These are phyloP conservation scores for Cyclostephanos tholiformis DNA, from an alignment of 108 stramenopile species.

Conservation along the genomic window DNA sequence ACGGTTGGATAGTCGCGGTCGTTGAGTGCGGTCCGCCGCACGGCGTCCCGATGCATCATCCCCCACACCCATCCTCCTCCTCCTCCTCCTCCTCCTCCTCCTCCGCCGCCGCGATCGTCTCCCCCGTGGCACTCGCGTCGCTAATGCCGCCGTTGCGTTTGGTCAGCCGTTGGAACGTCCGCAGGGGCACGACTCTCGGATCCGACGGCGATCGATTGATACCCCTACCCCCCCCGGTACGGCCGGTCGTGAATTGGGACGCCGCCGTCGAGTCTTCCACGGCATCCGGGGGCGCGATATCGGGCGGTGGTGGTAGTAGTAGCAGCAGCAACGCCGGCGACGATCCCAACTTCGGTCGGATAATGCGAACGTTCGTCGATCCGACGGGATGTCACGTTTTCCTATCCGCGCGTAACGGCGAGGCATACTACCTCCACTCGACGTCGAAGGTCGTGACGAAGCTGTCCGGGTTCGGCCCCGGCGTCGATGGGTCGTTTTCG, in stretches of 20 bases:
- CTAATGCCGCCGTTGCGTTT: slow-evolving; percentile 49
- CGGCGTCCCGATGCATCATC: slow-evolving; percentile 11
- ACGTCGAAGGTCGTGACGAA: slow-evolving; percentile 53
- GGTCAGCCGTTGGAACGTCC: slow-evolving; percentile 57
- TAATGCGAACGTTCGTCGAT: slow-evolving; percentile 78
- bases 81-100: slow-evolving; percentile 16
- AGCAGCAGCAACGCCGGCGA: slow-evolving; percentile 21
- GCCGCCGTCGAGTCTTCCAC: slow-evolving; percentile 43
- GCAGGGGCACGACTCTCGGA: slow-evolving; percentile 50
- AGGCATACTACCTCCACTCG: slow-evolving; percentile 82
- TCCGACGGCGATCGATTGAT: slow-evolving; percentile 67
- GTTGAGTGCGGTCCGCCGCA: slow-evolving; percentile 62
- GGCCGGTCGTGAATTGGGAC: slow-evolving; percentile 48
- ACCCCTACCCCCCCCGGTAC: slow-evolving; percentile 41
- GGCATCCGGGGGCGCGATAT: slow-evolving; percentile 48
- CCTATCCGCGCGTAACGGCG: slow-evolving; percentile 75
- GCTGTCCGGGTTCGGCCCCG: slow-evolving; percentile 75
- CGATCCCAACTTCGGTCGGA: slow-evolving; percentile 57
- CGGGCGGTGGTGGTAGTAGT: no score
- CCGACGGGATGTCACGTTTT: slow-evolving; percentile 85
- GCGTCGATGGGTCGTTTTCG: slow-evolving; percentile 60
- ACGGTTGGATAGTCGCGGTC: slow-evolving; percentile 85
- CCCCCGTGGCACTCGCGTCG: slow-evolving; percentile 22
- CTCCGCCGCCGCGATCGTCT: not conserved
- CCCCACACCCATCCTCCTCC: slow-evolving; percentile 15